phyloP scores from a whole-genome alignment of 495 filamentous ascomycete species.

The Hamigera avellanea region DNA sequence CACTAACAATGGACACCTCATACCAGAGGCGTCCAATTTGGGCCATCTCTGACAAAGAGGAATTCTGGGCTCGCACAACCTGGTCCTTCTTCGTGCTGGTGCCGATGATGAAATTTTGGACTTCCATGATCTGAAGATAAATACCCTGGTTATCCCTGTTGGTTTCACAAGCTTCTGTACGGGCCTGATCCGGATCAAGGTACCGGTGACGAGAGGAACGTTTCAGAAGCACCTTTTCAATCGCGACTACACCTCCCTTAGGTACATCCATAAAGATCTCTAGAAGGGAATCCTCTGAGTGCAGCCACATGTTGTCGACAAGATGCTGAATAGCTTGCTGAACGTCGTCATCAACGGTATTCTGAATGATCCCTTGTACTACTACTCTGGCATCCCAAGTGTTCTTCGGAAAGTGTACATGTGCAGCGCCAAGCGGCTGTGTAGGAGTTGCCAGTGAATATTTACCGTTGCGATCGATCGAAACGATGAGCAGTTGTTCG shows the following conservation, averaged over 20 bases:
- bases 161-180: background rate
- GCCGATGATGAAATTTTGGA: constrained; percentile 23
- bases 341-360: constrained; percentile 8
- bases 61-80: constrained; percentile 13
- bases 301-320: constrained; percentile 19
- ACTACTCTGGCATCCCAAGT: constrained; percentile 35
- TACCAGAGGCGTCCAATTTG: constrained; percentile 30
- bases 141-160: constrained; percentile 12
- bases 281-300: constrained; percentile 10
- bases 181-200: background rate
- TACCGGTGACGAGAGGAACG: constrained; percentile 18
- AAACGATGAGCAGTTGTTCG: constrained; percentile 28
- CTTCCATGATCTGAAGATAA: constrained; percentile 27
- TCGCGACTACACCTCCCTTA: constrained; percentile 5
- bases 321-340: constrained; percentile 15
- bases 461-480: constrained; percentile 31
- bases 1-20: constrained; percentile 25
- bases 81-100: constrained; percentile 4
- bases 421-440: constrained; percentile 12
- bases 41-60: constrained; percentile 15
- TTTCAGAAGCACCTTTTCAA: constrained; percentile 23
- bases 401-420: constrained; percentile 30
- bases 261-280: constrained; percentile 11
- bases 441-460: constrained; percentile 8
- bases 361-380: constrained; percentile 10